Percentiles rank a stretch among this genome's conserved stretches.
phyloP scores from a whole-genome alignment of 208 protist species.

The Leishmania arabica region DNA sequence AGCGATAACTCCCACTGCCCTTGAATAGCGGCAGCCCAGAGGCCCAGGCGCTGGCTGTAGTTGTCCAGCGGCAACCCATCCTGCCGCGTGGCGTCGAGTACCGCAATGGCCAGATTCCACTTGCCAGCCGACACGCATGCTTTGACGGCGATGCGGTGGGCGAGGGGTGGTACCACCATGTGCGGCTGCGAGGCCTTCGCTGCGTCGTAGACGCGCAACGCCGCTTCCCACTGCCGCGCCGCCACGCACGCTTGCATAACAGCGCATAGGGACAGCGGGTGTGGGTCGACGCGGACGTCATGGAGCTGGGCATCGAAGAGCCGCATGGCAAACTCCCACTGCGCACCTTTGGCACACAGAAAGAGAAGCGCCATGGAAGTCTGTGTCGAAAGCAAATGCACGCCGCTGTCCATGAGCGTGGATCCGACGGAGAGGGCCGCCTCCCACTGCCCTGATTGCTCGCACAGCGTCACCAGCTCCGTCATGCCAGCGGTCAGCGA shows the following conservation, averaged over 20 bases:
- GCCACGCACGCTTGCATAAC: conserved; percentile 68
- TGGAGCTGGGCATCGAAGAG: conserved; percentile 50
- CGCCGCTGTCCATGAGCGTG: conserved; percentile 46
- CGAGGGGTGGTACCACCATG: conserved; percentile 73
- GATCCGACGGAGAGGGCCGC: conserved; percentile 59
- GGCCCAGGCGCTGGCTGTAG: conserved; percentile 62
- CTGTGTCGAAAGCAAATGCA: conserved; percentile 48
- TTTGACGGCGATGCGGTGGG: conserved; percentile 72
- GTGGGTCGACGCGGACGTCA: conserved; percentile 55
- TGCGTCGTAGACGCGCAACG: conserved; percentile 39
- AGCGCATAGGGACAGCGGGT: conserved; percentile 76
- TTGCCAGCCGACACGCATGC: conserved; percentile 52
- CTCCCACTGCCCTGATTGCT: conserved; percentile 85
- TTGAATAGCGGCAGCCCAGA: conserved; percentile 72
- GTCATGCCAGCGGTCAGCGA: conserved; percentile 63
- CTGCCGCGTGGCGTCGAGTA: conserved; percentile 61
- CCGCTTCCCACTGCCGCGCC: conserved; percentile 54
- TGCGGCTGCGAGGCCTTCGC: conserved; percentile 60
- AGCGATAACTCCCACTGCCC: conserved; percentile 78
- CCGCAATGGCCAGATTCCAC: conserved; percentile 48
- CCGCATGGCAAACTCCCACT: conserved; percentile 55
- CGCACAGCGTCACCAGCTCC: conserved; percentile 80
- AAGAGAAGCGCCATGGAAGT: conserved; percentile 69
- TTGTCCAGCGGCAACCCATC: conserved; percentile 78
- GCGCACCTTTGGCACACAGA: conserved; percentile 61